Evolutionary conservation across 2,329 filamentous ascomycete species (phyloP), one percentile per base, ranked within the genome.

Genomic region (Colletotrichum gloeosporioides): DNA sequence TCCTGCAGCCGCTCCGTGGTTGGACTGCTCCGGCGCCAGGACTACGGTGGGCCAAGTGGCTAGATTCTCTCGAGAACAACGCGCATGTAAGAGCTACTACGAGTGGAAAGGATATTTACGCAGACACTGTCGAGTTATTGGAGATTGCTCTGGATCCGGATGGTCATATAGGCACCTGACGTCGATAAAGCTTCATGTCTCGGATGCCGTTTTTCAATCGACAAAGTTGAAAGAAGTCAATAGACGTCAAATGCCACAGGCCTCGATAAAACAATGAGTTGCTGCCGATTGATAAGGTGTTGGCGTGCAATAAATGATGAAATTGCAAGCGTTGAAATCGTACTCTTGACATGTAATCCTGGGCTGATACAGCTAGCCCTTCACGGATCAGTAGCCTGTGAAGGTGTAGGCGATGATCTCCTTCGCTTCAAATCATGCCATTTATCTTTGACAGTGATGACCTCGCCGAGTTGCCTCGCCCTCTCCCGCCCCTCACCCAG

Each of bases 41-140:
- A 2, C 55, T 69, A n/a, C 88, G 94, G 8, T 95, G 93, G 93
- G 90, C 89, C 32, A 87, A 85, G 62, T 96, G 94, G 94, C 87
- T 95, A 8, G 88, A 92, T 34, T 94, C 94, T 1, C 89, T 96
- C 68, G 93, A 95, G 82, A 81, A 81, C 0, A 90, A 95, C 77
- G 87, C 88, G 39, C 89, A 92, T 76, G 89, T 96, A 9, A 88
- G 87, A 82, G 90, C 90, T 34, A 96, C 94, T 16, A 94, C 92
- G 27, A 95, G 93, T 81, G 88, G 86, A 4, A 90, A 93, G 78
- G 84, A 85, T 16, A 77, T 89, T 27, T 90, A 90, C 73, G 57
- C 82, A 4, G 85, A 88, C 90, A 95, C 89, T 83, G 91, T 87
- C 79, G 93, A 88, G 89, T 90, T 89, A 88, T 87, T 82, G 27